Percentiles rank a stretch among this genome's conserved stretches.
phyloP scores from a whole-genome alignment of 2,329 filamentous ascomycete species.

The Ophiocordyceps unilateralis region DNA sequence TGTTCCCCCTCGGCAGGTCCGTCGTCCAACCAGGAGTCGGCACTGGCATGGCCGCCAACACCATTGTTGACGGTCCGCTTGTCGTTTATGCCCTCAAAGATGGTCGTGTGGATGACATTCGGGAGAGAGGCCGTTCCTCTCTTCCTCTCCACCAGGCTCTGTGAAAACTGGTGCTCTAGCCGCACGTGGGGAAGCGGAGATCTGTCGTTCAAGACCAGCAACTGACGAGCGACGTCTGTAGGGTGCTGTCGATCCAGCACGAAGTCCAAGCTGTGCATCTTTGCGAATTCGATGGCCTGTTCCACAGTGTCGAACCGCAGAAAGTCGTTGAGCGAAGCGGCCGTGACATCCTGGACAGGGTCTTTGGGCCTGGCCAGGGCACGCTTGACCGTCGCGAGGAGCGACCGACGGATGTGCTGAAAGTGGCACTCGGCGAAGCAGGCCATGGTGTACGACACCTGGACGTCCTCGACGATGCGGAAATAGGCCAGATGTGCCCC shows the following conservation, averaged over 20 bases:
- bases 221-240: conserved; percentile 17
- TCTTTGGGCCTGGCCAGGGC: conserved; percentile 39
- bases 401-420: conserved; percentile 38
- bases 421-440: conserved; percentile 55
- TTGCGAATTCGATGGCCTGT: conserved; percentile 48
- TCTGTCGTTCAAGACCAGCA: conserved; percentile 27
- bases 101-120: conserved; percentile 36
- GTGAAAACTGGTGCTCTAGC: conserved; percentile 38
- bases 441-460: conserved; percentile 51
- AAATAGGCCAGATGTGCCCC: conserved; percentile 38
- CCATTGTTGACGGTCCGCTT: neutral
- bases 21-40: neutral
- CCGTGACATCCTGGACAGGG: conserved; percentile 41
- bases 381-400: conserved; percentile 35
- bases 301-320: conserved; percentile 50
- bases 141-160: conserved; percentile 40
- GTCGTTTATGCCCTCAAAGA: conserved; percentile 19
- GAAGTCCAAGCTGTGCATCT: conserved; percentile 38
- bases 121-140: conserved; percentile 33
- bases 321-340: conserved; percentile 34
- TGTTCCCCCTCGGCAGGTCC: neutral
- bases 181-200: conserved; percentile 28
- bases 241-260: conserved; percentile 17
- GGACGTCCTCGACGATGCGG: conserved; percentile 35
- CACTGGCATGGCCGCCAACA: neutral